Percentiles rank a stretch among this genome's conserved stretches.
Evolutionary conservation across 768 basidiomycete species (phyloP).

Genomic region (Lactifluus pinguis): DNA sequence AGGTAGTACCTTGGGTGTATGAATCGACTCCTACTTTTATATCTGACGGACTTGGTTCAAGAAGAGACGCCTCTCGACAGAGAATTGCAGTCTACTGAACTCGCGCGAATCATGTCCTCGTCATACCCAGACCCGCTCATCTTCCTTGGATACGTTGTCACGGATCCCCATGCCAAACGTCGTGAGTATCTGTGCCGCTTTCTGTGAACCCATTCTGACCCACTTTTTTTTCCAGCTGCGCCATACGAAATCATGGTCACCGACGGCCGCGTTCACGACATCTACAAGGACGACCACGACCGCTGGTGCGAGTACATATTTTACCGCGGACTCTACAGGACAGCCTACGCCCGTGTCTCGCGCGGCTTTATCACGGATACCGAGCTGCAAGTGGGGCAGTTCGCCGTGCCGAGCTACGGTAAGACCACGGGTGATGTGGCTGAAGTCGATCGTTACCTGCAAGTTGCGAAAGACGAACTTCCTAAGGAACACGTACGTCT

Average conservation of each 20-base stretch:
- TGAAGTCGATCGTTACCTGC: conserved; percentile 53
- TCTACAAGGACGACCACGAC: conserved; percentile 63
- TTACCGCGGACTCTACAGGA: conserved; percentile 71
- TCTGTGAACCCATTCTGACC: conserved; percentile 5
- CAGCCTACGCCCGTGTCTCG: conserved; percentile 75
- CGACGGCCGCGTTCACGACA: conserved; percentile 75
- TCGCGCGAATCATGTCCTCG: conserved; percentile 70
- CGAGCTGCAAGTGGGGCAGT: conserved; percentile 82
- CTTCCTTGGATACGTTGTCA: conserved; percentile 78
- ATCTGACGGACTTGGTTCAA: conserved; percentile 23
- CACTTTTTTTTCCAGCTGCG: conserved; percentile 36
- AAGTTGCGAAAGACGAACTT: conserved; percentile 57
- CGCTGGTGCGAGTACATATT: conserved; percentile 90
- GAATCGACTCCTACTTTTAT: background rate
- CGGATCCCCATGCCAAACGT: conserved; percentile 49
- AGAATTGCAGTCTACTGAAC: conserved; percentile 71
- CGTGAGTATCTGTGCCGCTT: conserved; percentile 37
- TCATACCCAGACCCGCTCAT: conserved; percentile 65
- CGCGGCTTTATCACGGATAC: conserved; percentile 84
- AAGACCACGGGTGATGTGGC: conserved; percentile 47
- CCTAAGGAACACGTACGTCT: conserved; percentile 51
- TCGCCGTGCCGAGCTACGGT: conserved; percentile 59
- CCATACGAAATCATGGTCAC: conserved; percentile 68
- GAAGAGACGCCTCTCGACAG: conserved; percentile 88
- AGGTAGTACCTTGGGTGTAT: conserved; percentile 35